Percentiles rank a stretch among this genome's conserved stretches.
Evolutionary conservation across 1,139 yeast genomes (phyloP).

Genomic region (Magnusiomyces suaveolens): DNA sequence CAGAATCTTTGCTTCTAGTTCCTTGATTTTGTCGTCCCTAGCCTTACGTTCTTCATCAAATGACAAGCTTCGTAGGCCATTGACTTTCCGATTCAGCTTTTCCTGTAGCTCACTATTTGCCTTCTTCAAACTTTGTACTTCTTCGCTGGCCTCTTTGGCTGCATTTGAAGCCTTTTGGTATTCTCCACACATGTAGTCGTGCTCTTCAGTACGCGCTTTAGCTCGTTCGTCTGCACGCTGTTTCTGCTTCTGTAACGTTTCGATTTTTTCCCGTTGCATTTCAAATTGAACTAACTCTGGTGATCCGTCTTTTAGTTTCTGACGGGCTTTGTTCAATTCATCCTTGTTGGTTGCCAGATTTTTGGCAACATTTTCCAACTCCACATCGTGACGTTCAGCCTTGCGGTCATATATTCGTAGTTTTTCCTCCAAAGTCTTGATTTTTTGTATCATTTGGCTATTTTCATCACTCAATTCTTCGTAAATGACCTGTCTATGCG

Average conservation of each 20-base stretch:
- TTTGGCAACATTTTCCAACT: conserved; percentile 11
- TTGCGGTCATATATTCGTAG: conserved; percentile 24
- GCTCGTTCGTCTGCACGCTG: conserved; percentile 34
- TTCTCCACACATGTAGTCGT: conserved; percentile 57
- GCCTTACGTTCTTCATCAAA: conserved; percentile 27
- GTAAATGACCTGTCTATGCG: conserved; percentile 28
- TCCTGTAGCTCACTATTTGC: conserved; percentile 30
- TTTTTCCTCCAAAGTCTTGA: conserved; percentile 21
- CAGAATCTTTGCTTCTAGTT: conserved; percentile 23
- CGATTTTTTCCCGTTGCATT: conserved; percentile 29
- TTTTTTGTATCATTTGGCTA: conserved; percentile 30
- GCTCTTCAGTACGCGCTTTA: conserved; percentile 43
- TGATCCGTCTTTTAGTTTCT: conserved; percentile 2
- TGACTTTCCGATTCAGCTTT: conserved; percentile 18
- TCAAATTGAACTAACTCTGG: conserved; percentile 2
- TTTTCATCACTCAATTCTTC: conserved; percentile 37
- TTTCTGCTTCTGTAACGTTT: conserved; percentile 36
- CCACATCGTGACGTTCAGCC: conserved; percentile 21
- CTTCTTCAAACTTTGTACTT: conserved; percentile 33
- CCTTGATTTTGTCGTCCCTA: conserved; percentile 27
- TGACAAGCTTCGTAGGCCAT: conserved; percentile 23
- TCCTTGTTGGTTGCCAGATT: conserved; percentile 7
- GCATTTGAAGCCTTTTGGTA: conserved; percentile 51
- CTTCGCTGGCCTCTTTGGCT: conserved; percentile 42
- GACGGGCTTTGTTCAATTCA: conserved; percentile 12